These are phyloP conservation scores for Colletotrichum sp. DNA, from an alignment of 2,329 filamentous ascomycete genomes.

Conservation along the genomic window DNA sequence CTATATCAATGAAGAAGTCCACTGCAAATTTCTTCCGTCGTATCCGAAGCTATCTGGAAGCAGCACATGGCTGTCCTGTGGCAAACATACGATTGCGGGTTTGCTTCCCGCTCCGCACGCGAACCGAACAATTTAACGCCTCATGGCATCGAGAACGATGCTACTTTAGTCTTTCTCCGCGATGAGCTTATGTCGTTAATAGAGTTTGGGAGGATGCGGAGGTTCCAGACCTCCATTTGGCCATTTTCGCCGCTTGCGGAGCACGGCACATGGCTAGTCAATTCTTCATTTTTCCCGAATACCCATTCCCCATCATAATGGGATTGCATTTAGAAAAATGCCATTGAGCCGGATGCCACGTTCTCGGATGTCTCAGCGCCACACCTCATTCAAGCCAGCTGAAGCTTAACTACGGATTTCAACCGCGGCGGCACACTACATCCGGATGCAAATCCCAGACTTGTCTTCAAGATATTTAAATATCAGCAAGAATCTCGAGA, in stretches of 20 bases:
- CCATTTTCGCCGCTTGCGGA: neutral
- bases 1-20: neutral
- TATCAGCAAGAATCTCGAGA: neutral
- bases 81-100: neutral
- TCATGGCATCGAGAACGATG: neutral
- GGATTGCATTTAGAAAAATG: neutral
- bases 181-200: neutral
- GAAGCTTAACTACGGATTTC: neutral
- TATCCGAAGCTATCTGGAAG: neutral
- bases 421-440: neutral
- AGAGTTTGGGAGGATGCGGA: neutral
- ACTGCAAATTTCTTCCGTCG: neutral
- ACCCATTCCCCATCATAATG: neutral
- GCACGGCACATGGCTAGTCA: neutral
- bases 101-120: neutral
- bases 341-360: neutral
- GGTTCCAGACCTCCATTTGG: neutral
- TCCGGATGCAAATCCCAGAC: accelerated
- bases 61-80: neutral
- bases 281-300: neutral
- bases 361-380: neutral
- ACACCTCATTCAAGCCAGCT: neutral
- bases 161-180: neutral
- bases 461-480: neutral
- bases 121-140: neutral